These are phyloP conservation scores for Rhizopogon sp. DNA, from an alignment of 768 basidiomycete genomes.

Conservation along the genomic window DNA sequence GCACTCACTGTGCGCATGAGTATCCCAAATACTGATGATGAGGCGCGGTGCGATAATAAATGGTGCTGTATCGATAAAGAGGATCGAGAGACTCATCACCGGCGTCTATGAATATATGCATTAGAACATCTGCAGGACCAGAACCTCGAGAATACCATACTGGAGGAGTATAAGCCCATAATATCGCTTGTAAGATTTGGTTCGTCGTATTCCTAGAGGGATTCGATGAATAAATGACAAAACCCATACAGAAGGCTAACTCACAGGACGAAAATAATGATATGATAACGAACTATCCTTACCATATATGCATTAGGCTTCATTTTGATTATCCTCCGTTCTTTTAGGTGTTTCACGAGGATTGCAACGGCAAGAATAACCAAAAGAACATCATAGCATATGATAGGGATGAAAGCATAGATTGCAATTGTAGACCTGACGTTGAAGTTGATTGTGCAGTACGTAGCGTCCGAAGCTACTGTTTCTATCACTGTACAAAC, in stretches of 20 bases:
- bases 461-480: background rate
- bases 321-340: background rate
- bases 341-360: background rate
- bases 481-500: background rate
- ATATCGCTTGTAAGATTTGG: background rate
- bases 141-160: background rate
- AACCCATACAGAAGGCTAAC: background rate
- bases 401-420: background rate
- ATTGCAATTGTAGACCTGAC: background rate
- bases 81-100: background rate
- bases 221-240: background rate
- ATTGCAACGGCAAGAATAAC: background rate
- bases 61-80: background rate
- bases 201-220: background rate
- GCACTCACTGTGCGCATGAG: background rate
- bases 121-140: background rate
- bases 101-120: background rate
- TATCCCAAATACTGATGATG: conserved; percentile 1
- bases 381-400: background rate
- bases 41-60: background rate
- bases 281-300: background rate
- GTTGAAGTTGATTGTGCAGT: background rate
- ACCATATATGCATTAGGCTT: background rate
- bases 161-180: background rate
- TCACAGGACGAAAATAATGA: background rate